A percentile compares a stretch with the other conserved stretches of the same genome.
Conservation (phyloP, 495 filamentous ascomycete genomes). For the Podospora anserina region DNA sequence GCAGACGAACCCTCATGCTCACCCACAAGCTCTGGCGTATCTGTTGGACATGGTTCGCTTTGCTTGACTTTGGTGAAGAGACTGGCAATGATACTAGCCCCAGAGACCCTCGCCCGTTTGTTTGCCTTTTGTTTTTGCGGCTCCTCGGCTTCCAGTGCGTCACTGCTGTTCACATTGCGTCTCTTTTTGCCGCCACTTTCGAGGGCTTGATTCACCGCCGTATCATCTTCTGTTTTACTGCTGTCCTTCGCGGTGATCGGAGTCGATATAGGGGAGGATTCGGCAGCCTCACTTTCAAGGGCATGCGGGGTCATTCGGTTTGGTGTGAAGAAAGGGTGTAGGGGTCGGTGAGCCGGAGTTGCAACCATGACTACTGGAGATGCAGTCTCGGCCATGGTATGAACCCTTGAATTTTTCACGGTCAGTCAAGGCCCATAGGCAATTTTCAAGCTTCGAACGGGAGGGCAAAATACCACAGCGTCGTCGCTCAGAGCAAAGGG, state of each 20-base stretch:
- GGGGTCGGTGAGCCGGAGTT: constrained; percentile 18
- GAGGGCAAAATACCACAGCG: neutral
- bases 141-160: neutral
- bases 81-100: neutral
- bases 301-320: constrained; percentile 14
- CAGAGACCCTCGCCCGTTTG: neutral
- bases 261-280: neutral
- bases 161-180: neutral
- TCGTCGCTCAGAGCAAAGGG: neutral
- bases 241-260: constrained; percentile 2
- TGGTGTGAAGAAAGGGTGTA: constrained; percentile 34
- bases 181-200: constrained; percentile 46
- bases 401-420: constrained; percentile 14
- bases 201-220: constrained; percentile 14
- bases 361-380: constrained; percentile 5
- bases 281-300: neutral
- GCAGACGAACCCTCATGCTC: too few species aligned
- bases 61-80: neutral
- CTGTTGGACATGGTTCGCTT: too few species aligned
- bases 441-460: neutral
- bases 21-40: too few species aligned
- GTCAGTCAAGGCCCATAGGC: neutral
- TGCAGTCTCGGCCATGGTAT: constrained; percentile 29
- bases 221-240: neutral
- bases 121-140: neutral